phyloP scores from a whole-genome alignment of 805 yeast genomes.

The Spathaspora arborariae region DNA sequence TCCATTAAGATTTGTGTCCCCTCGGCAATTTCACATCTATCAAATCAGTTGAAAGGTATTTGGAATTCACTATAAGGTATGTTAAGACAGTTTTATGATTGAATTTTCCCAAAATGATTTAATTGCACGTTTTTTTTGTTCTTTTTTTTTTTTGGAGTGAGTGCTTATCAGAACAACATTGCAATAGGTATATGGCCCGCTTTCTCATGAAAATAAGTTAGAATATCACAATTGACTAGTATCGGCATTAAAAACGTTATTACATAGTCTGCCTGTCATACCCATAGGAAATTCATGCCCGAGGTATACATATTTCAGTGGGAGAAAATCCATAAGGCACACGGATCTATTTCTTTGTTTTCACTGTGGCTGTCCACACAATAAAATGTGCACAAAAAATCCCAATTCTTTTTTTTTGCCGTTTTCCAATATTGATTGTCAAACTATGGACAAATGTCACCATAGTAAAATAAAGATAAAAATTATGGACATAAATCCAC shows the following conservation, averaged over 20 bases:
- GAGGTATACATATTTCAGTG: not conserved
- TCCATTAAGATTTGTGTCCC: not conserved
- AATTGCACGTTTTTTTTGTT: not conserved
- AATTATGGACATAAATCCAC: not conserved
- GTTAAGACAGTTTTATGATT: not conserved
- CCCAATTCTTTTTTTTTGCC: not conserved
- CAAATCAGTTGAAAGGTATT: not conserved
- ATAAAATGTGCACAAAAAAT: not conserved
- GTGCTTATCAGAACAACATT: not conserved
- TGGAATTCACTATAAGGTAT: not conserved
- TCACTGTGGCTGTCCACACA: slow-evolving; percentile 1
- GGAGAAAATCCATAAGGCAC: not conserved
- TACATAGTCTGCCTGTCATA: not conserved
- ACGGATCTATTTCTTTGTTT: not conserved
- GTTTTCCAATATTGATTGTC: not conserved
- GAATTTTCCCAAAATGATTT: not conserved
- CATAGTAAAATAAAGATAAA: not conserved
- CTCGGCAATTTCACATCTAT: not conserved
- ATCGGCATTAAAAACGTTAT: not conserved
- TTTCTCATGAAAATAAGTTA: not conserved
- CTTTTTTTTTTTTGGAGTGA: not conserved
- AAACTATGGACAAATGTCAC: not conserved
- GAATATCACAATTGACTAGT: not conserved
- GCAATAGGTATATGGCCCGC: not conserved
- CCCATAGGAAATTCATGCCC: not conserved